A percentile compares a stretch with the other conserved stretches of the same genome.
Conservation (phyloP, 2,329 filamentous ascomycete genomes). For the Cryphonectria radicalis region DNA sequence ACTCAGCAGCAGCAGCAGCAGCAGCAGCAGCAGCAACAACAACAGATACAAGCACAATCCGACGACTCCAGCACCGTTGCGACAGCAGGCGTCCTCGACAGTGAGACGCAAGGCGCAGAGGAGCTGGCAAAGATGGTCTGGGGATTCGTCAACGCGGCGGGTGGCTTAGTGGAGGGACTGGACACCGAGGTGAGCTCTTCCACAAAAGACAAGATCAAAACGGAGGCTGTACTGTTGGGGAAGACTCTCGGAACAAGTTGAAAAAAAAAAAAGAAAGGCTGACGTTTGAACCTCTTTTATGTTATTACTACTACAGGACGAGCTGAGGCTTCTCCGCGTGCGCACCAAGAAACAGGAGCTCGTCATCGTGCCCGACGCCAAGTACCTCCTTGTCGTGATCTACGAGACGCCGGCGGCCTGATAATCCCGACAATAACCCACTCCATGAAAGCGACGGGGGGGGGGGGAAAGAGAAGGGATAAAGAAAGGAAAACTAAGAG, state of each 20-base stretch:
- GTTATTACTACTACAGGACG: slow-evolving; percentile 56
- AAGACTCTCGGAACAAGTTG: neutral
- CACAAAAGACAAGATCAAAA: neutral
- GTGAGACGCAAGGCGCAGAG: slow-evolving; percentile 64
- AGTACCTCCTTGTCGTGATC: slow-evolving; percentile 78
- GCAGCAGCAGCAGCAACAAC: slow-evolving; percentile 16
- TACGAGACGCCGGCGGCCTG: slow-evolving; percentile 78
- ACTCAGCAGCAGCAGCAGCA: too few species aligned
- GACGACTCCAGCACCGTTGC: slow-evolving; percentile 46
- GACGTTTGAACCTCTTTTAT: neutral
- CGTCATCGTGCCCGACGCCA: slow-evolving; percentile 79
- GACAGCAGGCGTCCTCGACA: slow-evolving; percentile 41
- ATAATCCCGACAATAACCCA: slow-evolving; percentile 22
- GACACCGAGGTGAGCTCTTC: slow-evolving; percentile 65
- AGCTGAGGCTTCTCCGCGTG: slow-evolving; percentile 74
- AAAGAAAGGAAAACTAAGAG: neutral
- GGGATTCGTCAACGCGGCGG: slow-evolving; percentile 73
- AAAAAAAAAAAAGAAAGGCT: neutral
- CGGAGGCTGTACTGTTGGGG: too few species aligned
- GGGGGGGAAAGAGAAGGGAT: too few species aligned
- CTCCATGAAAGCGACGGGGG: neutral
- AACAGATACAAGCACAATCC: slow-evolving; percentile 31
- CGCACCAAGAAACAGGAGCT: slow-evolving; percentile 86
- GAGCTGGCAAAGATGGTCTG: slow-evolving; percentile 78
- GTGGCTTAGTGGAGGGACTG: slow-evolving; percentile 71